Conservation (phyloP, 331 rosid species). For the Prunus yedoensis region DNA sequence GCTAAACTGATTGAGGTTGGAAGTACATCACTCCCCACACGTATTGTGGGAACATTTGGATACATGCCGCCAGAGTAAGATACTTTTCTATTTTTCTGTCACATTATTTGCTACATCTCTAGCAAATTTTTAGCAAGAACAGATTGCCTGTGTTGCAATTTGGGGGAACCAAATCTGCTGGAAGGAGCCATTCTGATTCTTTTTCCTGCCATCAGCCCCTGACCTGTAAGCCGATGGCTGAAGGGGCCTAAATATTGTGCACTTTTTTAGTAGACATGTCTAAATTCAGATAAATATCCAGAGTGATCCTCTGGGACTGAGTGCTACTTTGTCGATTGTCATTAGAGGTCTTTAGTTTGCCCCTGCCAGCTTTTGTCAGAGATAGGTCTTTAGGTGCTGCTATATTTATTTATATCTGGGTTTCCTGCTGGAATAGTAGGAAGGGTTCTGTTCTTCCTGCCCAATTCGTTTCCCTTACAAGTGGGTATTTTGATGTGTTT, state of each 20-base stretch:
- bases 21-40: conserved; percentile 51
- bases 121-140: conserved; percentile 6
- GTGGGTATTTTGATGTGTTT: not conserved
- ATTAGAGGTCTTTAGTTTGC: not conserved
- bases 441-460: no score
- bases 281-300: not conserved
- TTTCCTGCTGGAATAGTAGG: no score
- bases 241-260: conserved; percentile 2
- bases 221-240: conserved; percentile 12
- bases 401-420: no score
- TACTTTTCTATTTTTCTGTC: conserved; percentile 9
- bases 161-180: not conserved
- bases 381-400: no score
- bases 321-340: no score
- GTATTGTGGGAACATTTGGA: conserved; percentile 85
- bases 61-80: conserved; percentile 97
- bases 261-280: not conserved
- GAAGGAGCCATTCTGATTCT: not conserved
- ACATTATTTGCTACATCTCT: not conserved
- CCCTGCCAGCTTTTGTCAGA: not conserved
- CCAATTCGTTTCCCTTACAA: not conserved
- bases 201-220: not conserved
- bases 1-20: conserved; percentile 80
- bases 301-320: no score
- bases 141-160: conserved; percentile 11